phyloP scores from a whole-genome alignment of 2,329 filamentous ascomycete species.

The Penicillium capsulatum region DNA sequence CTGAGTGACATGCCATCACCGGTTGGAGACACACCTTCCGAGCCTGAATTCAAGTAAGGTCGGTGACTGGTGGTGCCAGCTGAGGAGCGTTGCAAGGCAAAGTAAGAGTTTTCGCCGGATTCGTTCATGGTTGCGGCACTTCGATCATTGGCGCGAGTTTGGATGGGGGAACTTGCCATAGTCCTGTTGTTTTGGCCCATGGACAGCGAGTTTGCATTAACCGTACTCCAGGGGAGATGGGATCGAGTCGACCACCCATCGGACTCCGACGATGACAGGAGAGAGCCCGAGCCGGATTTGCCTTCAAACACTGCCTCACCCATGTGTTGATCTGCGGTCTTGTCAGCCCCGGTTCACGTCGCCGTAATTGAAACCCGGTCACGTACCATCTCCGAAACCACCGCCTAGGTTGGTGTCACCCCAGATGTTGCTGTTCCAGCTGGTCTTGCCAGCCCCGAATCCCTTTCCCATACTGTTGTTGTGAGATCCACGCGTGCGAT shows the following conservation, averaged over 20 bases:
- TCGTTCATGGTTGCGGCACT: constrained; percentile 40
- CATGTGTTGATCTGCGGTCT: constrained; percentile 27
- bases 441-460: constrained; percentile 43
- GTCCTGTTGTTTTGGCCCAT: constrained; percentile 44
- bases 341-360: background rate
- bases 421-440: constrained; percentile 52
- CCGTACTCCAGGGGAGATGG: constrained; percentile 56
- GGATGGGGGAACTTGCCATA: constrained; percentile 56
- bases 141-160: constrained; percentile 50
- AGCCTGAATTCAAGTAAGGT: constrained; percentile 31
- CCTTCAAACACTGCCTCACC: constrained; percentile 43
- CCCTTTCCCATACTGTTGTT: constrained; percentile 39
- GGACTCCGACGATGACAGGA: constrained; percentile 65
- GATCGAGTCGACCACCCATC: constrained; percentile 57
- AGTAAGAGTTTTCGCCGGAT: constrained; percentile 46
- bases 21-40: constrained; percentile 34
- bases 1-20: constrained; percentile 32
- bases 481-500: constrained; percentile 37
- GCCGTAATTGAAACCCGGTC: background rate
- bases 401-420: constrained; percentile 44
- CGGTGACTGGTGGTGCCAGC: constrained; percentile 26
- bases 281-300: constrained; percentile 65
- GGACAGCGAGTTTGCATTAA: constrained; percentile 45
- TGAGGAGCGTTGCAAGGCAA: constrained; percentile 40
- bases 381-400: constrained; percentile 44